Conservation (phyloP, 106 monocot genomes). For the Platanthera zijinensis region DNA sequence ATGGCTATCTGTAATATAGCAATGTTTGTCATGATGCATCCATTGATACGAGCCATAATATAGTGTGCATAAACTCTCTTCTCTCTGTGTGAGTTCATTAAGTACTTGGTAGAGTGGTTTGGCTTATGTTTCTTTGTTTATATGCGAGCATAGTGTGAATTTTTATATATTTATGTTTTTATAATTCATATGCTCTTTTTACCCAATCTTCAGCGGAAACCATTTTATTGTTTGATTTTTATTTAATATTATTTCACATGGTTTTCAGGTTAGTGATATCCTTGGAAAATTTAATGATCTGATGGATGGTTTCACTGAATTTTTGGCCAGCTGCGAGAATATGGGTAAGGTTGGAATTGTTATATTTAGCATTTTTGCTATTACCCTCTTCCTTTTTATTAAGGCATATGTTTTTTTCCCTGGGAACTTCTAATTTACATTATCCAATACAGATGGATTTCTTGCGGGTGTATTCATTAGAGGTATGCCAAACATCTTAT, state of each 20-base stretch:
- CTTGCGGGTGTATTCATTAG: conserved; percentile 64
- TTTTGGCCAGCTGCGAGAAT: conserved; percentile 70
- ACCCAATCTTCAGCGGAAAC: background rate
- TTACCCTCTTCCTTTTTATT: background rate
- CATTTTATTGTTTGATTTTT: background rate
- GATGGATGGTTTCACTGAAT: conserved; percentile 78
- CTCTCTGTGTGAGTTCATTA: background rate
- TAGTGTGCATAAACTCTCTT: background rate
- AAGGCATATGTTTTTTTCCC: background rate
- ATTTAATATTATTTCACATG: background rate
- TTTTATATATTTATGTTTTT: background rate
- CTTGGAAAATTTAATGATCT: conserved; percentile 77
- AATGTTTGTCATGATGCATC: background rate
- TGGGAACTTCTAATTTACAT: background rate
- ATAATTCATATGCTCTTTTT: background rate
- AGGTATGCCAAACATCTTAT: conserved; percentile 44
- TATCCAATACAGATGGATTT: conserved; percentile 58
- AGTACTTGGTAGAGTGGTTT: background rate
- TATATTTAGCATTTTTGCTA: background rate
- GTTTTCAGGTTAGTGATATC: conserved; percentile 65
- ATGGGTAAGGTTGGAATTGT: conserved; percentile 35
- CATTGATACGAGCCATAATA: background rate
- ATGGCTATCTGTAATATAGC: no score
- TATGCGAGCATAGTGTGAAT: background rate
- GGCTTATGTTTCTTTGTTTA: background rate